phyloP scores from a whole-genome alignment of 345 rosid species.

The Schrenkiella parvula region DNA sequence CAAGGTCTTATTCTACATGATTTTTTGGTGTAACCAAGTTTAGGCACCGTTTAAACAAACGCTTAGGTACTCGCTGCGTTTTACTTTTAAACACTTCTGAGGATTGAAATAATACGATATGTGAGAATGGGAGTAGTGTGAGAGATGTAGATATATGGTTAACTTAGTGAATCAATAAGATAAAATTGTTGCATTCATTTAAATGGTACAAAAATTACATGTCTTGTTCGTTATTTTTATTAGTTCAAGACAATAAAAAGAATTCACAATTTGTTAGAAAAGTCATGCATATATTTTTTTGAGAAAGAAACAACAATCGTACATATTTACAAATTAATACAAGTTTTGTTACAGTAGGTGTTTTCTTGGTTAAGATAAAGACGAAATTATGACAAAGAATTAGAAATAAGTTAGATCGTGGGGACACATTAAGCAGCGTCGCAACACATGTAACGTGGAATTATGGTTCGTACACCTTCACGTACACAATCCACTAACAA shows the following conservation, averaged over 20 bases:
- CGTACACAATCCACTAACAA: slow-evolving; percentile 30
- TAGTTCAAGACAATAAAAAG: not conserved
- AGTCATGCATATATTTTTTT: not conserved
- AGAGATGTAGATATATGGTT: not conserved
- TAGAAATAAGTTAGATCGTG: not conserved
- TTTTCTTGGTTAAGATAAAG: not conserved
- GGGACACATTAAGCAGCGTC: not conserved
- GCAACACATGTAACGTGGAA: slow-evolving; percentile 11
- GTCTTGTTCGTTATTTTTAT: not conserved
- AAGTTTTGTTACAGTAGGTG: not conserved
- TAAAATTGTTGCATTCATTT: not conserved
- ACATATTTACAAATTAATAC: not conserved
- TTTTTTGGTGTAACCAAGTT: not conserved
- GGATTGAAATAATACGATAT: not conserved
- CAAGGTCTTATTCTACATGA: not conserved
- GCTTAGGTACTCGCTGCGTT: not conserved
- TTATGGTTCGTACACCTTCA: slow-evolving; percentile 28
- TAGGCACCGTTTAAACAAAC: too few relatives aligned
- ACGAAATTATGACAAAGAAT: too few relatives aligned
- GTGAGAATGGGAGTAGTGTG: not conserved
- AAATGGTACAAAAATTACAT: not conserved
- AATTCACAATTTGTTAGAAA: not conserved
- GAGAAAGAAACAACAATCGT: not conserved
- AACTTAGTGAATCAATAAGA: not conserved
- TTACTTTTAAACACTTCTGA: not conserved